Evolutionary conservation across 768 basidiomycete genomes (phyloP), one percentile per base, ranked within the genome.

Genomic region (Lentinula lateritia): DNA sequence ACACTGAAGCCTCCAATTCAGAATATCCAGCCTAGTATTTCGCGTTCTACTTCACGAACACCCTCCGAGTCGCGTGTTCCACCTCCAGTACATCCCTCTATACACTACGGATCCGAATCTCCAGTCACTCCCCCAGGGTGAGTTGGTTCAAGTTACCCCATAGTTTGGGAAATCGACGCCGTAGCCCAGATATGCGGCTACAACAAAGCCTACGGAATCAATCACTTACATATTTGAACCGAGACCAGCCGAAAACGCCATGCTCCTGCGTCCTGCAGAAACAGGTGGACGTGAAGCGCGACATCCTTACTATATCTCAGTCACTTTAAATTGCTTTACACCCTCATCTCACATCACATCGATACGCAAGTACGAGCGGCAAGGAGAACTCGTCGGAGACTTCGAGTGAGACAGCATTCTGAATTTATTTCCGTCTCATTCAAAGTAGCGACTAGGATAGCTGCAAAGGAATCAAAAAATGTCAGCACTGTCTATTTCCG

Each of bases 291-390:
- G 57, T 28, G 65, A 66, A 45, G 64, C 69, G n/a, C 71, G 73
- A 32, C 72, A 73, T 3, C 70, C 76, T 15, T 81, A 80, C 52
- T 77, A 76, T 58, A 78, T 83, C 23, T 74, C 76, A 13, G 79
- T 82, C 23, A 75, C 71, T 58, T 68, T 80, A 71, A 81, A 82
- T 65, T 80, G 79, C 64, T 82, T 82, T 64, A 79, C 77, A 5
- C 81, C 81, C 1, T 74, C 78, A 2, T 80, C 79, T 7, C 76
- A 75, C 65, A 78, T 81, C 32, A 82, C 82, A 0, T 74, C 76
- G 3, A 66, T 83, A 56, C 69, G 73, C 28, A 72, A 75, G 52
- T 72, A 71, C n/a, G 70, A 74, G 4, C 74, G 73, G 67, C 71
- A 76, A 16, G 80, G 80, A 0, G 77, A 80, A 34, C 45, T 77